These are phyloP conservation scores for Litchi chinensis DNA, from an alignment of 345 rosid species.

Conservation along the genomic window DNA sequence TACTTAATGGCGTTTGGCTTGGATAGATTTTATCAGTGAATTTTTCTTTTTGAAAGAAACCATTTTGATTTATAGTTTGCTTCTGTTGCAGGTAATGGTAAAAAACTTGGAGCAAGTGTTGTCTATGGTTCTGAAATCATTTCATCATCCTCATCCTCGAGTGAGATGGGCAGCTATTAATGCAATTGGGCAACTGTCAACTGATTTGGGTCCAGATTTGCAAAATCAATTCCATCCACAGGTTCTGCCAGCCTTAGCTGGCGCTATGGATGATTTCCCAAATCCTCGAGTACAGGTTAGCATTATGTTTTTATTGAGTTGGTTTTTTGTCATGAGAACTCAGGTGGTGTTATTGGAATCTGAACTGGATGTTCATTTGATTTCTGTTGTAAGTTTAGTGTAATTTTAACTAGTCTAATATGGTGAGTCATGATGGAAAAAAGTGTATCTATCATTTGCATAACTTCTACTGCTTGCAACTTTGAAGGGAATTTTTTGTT, in stretches of 20 bases:
- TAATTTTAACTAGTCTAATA: not conserved
- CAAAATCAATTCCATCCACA: conserved; percentile 88
- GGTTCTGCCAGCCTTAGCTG: conserved; percentile 85
- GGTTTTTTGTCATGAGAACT: not conserved
- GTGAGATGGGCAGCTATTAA: conserved; percentile 99
- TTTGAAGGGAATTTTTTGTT: not conserved
- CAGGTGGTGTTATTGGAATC: not conserved
- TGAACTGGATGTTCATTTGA: not conserved
- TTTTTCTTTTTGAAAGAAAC: not conserved
- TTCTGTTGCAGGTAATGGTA: conserved; percentile 73
- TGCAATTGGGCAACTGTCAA: conserved; percentile 96
- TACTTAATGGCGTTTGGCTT: not conserved
- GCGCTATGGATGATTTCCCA: conserved; percentile 95
- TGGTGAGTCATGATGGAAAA: not conserved
- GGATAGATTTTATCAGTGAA: not conserved
- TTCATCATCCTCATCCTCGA: conserved; percentile 89
- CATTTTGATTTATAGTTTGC: not conserved
- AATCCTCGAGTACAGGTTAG: conserved; percentile 97
- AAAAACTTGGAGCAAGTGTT: conserved; percentile 90
- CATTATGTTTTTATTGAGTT: not conserved
- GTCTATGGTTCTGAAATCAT: conserved; percentile 81
- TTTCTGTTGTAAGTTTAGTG: not conserved
- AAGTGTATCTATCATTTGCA: not conserved
- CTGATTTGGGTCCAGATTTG: conserved; percentile 98
- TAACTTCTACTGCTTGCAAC: not conserved